Evolutionary conservation across 306 rosid species (phyloP).

Genomic region (Corylus avellana): DNA sequence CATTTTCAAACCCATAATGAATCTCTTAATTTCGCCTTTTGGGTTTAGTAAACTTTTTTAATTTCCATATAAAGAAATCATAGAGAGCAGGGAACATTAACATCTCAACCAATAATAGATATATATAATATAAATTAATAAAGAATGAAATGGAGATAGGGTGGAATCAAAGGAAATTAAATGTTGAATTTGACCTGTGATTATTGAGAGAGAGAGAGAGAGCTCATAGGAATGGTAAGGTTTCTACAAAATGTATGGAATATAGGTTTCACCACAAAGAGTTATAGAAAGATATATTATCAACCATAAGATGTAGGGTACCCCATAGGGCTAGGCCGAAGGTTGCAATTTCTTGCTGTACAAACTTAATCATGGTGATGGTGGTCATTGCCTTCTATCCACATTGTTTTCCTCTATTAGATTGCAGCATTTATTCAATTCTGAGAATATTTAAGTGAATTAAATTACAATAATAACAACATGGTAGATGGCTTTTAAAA

Average conservation of each 20-base stretch:
- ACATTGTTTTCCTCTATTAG: background rate
- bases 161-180: background rate
- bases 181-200: background rate
- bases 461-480: background rate
- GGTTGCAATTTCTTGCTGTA: background rate
- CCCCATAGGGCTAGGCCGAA: background rate
- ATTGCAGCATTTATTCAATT: background rate
- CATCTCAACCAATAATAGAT: background rate
- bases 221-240: too few species aligned
- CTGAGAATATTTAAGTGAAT: background rate
- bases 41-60: background rate
- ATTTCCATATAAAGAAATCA: background rate
- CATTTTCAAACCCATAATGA: background rate
- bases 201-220: background rate
- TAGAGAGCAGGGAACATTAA: slow-evolving; percentile 11
- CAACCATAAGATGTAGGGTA: background rate
- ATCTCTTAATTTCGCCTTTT: background rate
- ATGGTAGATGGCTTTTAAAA: background rate
- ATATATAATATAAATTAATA: background rate
- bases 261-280: too few species aligned
- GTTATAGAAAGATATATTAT: too few species aligned
- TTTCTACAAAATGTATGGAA: background rate
- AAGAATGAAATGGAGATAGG: background rate
- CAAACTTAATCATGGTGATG: background rate
- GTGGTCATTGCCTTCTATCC: background rate